A percentile compares a stretch with the other conserved stretches of the same genome.
These are phyloP conservation scores for Tylopilus vinaceipallidus DNA, from an alignment of 768 basidiomycete species.

Conservation along the genomic window DNA sequence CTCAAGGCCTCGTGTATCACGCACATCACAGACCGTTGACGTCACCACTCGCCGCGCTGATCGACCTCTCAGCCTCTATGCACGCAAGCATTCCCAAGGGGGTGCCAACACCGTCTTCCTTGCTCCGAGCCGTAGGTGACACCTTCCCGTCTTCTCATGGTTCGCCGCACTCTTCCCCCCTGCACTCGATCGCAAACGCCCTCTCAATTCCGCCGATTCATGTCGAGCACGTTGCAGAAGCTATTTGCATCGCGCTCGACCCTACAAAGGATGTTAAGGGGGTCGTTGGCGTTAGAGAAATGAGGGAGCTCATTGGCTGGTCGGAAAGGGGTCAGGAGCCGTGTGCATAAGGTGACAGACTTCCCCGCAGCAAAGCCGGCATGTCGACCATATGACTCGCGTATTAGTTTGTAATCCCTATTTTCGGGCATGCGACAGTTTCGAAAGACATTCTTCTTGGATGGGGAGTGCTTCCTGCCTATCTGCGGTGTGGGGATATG, in stretches of 20 bases:
- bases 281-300: conserved; percentile 64
- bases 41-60: conserved; percentile 77
- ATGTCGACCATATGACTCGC: conserved; percentile 3
- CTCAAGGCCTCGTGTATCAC: conserved; percentile 89
- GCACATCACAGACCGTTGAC: conserved; percentile 90
- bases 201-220: conserved; percentile 89
- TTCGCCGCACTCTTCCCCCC: conserved; percentile 41
- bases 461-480: conserved; percentile 13
- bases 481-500: conserved; percentile 22
- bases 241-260: conserved; percentile 66
- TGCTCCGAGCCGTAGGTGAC: conserved; percentile 55
- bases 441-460: conserved; percentile 7
- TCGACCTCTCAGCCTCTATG: conserved; percentile 76
- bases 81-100: conserved; percentile 57
- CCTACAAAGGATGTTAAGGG: conserved; percentile 51
- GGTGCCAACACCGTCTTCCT: conserved; percentile 61
- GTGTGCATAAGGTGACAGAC: conserved; percentile 15
- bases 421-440: conserved; percentile 21
- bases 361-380: conserved; percentile 6
- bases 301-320: conserved; percentile 80
- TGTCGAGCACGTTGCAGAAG: conserved; percentile 91
- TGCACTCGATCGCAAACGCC: conserved; percentile 73
- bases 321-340: conserved; percentile 30
- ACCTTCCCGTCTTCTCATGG: conserved; percentile 31
- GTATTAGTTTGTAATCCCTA: conserved; percentile 7